phyloP scores from a whole-genome alignment of 129 eudicot genomes.

The Artemisia tridentata region DNA sequence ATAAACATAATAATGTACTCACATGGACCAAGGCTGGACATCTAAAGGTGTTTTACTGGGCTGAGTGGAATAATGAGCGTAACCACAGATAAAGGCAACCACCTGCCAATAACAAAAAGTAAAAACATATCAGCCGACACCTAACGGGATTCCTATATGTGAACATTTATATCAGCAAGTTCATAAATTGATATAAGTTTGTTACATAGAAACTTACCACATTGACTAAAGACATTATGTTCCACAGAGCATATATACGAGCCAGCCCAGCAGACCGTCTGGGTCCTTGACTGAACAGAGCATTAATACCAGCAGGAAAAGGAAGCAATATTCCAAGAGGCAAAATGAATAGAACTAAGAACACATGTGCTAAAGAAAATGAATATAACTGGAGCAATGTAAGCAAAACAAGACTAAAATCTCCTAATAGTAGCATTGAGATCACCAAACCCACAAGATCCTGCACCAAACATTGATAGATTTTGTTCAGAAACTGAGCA shows the following conservation, averaged over 20 bases:
- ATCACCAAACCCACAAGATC: slow-evolving; percentile 99
- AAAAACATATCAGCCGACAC: background rate
- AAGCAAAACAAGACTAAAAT: slow-evolving; percentile 92
- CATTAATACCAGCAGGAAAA: slow-evolving; percentile 97
- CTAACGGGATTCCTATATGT: background rate
- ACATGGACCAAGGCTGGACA: slow-evolving; percentile 95
- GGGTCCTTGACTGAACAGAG: slow-evolving; percentile 96
- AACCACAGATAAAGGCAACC: slow-evolving; percentile 91
- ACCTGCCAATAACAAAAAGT: slow-evolving; percentile 41
- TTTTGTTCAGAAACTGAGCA: slow-evolving; percentile 8
- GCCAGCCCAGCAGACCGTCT: slow-evolving; percentile 96
- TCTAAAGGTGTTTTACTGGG: slow-evolving; percentile 48
- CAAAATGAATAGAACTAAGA: slow-evolving; percentile 70
- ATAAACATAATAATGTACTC: slow-evolving; percentile 27
- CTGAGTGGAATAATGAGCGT: slow-evolving; percentile 63
- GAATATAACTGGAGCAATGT: slow-evolving; percentile 96
- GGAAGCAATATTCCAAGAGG: slow-evolving; percentile 97
- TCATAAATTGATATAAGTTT: background rate
- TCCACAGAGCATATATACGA: slow-evolving; percentile 97
- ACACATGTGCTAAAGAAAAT: slow-evolving; percentile 66
- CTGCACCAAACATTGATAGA: slow-evolving; percentile 41
- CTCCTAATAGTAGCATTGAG: slow-evolving; percentile 89
- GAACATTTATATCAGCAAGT: background rate
- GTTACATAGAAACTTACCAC: slow-evolving; percentile 52
- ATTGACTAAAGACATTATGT: slow-evolving; percentile 78